Base-by-base conservation (phyloP, 2,329 filamentous ascomycete species). In the Diplodia intermedia region DNA sequence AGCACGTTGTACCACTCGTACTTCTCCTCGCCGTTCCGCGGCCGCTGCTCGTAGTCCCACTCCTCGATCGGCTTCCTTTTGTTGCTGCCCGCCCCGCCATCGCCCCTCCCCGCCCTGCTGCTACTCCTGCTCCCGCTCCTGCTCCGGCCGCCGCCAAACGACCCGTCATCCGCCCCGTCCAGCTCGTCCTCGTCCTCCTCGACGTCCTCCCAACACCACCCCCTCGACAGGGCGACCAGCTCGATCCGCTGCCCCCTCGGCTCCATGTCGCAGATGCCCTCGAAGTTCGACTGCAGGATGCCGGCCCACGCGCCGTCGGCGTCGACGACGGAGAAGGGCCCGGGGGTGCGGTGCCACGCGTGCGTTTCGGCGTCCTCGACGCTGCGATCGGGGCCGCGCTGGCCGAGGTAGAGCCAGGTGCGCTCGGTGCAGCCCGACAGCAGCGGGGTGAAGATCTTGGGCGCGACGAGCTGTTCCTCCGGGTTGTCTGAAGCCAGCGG, bases 1-100 rank as follows among this genome's bases (percentile, higher is more conserved):
- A 69, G 26, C 54, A 69, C 63, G n/a, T 69, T 69, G 26, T 57
- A 57, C 49, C 65, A 69, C 43, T 69, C 52, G 40, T 69, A 69
- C 14, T 66, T 43, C 20, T 49, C 40, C 14, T 33, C 53, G 6
- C 18, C 36, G 36, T 11, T 38, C 31, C 36, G 29, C 7, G 53
- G 63, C 18, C 63, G 36, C 18, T 69, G n/a, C 50, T 31, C 23
- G 18, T 60, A 54, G 18, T 52, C 15, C 67, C 67, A 69, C 20
- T 69, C 67, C 63, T 66, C 62, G 9, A 69, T 52, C 26, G 47
- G 56, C 36, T 50, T 38, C 26, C n/a, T 43, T n/a, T 40, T 56
- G 49, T 33, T 8, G 31, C 31, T 1, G 31, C 31, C 4, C 31
- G 31, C 31, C 31, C 31, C 26, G 26, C 26, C 26, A 26, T 4